Evolutionary conservation across 129 eudicot genomes (phyloP), one percentile per base, ranked within the genome.

Genomic region (Flaveria bidentis): DNA sequence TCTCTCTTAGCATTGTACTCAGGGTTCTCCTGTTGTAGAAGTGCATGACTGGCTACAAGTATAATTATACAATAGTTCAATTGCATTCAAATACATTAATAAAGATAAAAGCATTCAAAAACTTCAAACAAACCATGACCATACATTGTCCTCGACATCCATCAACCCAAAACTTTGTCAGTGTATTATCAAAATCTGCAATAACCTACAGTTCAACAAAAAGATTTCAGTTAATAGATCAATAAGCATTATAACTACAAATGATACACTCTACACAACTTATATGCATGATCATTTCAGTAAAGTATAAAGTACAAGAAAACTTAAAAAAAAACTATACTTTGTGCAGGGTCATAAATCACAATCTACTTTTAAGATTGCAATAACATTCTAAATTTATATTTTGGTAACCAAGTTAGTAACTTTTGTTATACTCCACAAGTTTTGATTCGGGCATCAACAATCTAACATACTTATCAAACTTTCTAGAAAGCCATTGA

Each of bases 181-280:
- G 67, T 63, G 97, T 92, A 42, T 91, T 89, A 84, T 92, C 97
- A 71, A 92, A 92, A 75, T 92, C 97, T 52, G 96, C 97, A 89
- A 92, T 89, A 53, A 92, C 96, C 97, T 92, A 79, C 72, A 12
- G 56, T 78, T 82, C 23, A 51, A 71, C 51, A 5, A 55, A 16
- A 71, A 26, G 0, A 68, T 28, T 18, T 14, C 56, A 83, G 49
- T 25, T 30, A 23, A 8, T 57, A 33, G 9, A 50, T 39, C 8
- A 57, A 53, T 33, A 64, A 61, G 30, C 67, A 73, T 61, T 8
- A 56, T 13, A n/a, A 7, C 13, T 50, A 23, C 36, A 30, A 30
- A 0, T 0, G 36, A 30, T 30, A 30, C 36, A 3, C 36, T 30
- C n/a, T 0, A 14, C 25, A 23, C 36, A 58, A 13, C 42, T 26